Evolutionary conservation across 2,329 filamentous ascomycete genomes (phyloP), one percentile per base, ranked within the genome.

Genomic region (Penicillium olsonii): DNA sequence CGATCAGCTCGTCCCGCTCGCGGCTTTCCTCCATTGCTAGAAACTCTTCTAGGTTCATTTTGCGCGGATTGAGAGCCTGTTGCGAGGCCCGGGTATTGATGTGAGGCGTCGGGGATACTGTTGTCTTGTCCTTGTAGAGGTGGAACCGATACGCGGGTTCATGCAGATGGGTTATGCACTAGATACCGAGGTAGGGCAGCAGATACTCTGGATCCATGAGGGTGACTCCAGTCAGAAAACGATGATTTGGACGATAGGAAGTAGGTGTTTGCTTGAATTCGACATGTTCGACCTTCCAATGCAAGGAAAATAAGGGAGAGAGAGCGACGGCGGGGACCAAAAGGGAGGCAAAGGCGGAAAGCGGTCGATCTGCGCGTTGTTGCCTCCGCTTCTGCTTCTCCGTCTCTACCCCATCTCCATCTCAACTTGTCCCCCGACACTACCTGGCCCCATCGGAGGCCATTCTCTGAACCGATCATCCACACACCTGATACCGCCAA

Each of bases 1-100:
- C 83, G 53, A 84, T 68, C 7, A 62, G 48, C 43, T 65, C 63
- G 34, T 68, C 64, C 44, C 50, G 48, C 42, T 63, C 64, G 54
- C 53, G 55, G 46, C 54, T 55, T 38, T 60, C 50, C 47, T 67
- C 64, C 60, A 68, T 60, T 9, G 59, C 60, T 42, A 68, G 53
- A 34, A 68, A 62, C 39, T 69, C 66, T 22, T 63, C 56, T 17
- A 70, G 53, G 44, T 66, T 63, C 65, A 71, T 71, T 34, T 34
- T 60, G 33, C 29, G 42, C 42, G 27, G 20, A 22, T 11, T 7
- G 15, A 2, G n/a, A 35, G 26, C 42, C 44, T 53, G 35, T 9
- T 9, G 2, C 1, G 26, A 47, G 35, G 42, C 29, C 19, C 26
- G 31, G 34, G 18, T 26, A 6, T 22, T 17, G 18, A 19, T 41